Percentiles rank a stretch among this genome's conserved stretches.
Evolutionary conservation across 176 grass and related monocot species (phyloP).

Genomic region (Alopecurus myosuroides): DNA sequence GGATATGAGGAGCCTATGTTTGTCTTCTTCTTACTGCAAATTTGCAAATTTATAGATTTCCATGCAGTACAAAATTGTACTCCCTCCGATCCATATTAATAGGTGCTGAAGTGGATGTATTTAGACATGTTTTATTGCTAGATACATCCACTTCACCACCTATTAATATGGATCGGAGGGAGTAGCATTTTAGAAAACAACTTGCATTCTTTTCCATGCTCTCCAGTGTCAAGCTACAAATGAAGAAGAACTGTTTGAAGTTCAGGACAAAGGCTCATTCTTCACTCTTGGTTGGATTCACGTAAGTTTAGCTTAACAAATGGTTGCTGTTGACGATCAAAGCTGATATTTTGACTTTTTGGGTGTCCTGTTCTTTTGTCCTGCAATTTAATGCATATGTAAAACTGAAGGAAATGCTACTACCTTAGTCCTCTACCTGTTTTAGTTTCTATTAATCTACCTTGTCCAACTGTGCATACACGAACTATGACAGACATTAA

Average conservation of each 20-base stretch:
- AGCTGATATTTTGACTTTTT: neutral
- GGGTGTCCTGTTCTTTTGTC: constrained; percentile 6
- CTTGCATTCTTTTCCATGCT: constrained; percentile 7
- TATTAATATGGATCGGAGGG: too few species aligned
- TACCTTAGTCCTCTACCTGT: neutral
- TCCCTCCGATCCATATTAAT: too few species aligned
- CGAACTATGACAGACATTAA: neutral
- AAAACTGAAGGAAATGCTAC: neutral
- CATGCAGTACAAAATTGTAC: neutral
- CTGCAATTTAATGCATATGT: neutral
- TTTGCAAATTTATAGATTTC: constrained; percentile 1
- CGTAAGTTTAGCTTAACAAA: constrained; percentile 52
- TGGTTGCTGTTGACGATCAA: neutral
- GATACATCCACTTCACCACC: too few species aligned
- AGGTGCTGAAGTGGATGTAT: too few species aligned
- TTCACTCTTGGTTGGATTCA: constrained; percentile 99
- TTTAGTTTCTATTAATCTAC: neutral
- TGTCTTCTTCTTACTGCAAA: neutral
- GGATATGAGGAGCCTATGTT: neutral
- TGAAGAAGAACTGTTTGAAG: constrained; percentile 99
- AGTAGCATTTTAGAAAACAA: neutral
- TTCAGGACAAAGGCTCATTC: constrained; percentile 92
- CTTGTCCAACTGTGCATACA: neutral
- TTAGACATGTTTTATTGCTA: too few species aligned
- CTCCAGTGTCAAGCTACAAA: constrained; percentile 94